Conservation (phyloP, 805 yeast genomes). For the Suhomyces pyralidae region DNA sequence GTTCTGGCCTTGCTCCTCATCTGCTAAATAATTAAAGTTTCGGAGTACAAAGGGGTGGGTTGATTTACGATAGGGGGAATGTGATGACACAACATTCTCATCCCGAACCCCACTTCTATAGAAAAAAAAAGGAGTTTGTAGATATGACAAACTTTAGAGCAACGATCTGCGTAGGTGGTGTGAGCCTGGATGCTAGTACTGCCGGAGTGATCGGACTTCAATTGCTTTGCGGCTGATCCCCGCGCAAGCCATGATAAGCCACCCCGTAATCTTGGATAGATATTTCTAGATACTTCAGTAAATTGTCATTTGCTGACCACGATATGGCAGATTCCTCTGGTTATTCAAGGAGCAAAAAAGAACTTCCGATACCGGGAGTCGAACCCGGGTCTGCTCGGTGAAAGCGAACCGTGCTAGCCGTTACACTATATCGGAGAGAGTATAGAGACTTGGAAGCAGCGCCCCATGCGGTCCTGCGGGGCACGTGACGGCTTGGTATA, state of each 20-base stretch:
- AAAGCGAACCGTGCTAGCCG: conserved; percentile 82
- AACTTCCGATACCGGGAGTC: conserved; percentile 80
- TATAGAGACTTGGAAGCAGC: background rate
- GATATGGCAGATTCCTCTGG: background rate
- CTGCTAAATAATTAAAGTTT: background rate
- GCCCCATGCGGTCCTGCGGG: no score
- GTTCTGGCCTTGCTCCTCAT: background rate
- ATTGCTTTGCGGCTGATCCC: background rate
- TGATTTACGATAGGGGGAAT: background rate
- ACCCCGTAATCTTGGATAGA: background rate
- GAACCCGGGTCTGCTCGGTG: conserved; percentile 84
- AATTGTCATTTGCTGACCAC: background rate
- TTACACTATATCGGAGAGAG: conserved; percentile 66
- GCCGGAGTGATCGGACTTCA: background rate
- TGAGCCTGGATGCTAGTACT: background rate
- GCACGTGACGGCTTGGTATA: no score
- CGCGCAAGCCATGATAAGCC: background rate
- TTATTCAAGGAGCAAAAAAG: background rate
- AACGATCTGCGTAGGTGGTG: background rate
- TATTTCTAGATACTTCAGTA: background rate
- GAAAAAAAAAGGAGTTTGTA: background rate
- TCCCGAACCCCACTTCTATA: background rate
- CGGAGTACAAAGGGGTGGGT: background rate
- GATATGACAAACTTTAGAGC: background rate
- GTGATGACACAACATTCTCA: background rate